Percentiles rank a stretch among this genome's conserved stretches.
These are phyloP conservation scores for Cytospora piceicola DNA, from an alignment of 2,329 filamentous ascomycete species.

Conservation along the genomic window DNA sequence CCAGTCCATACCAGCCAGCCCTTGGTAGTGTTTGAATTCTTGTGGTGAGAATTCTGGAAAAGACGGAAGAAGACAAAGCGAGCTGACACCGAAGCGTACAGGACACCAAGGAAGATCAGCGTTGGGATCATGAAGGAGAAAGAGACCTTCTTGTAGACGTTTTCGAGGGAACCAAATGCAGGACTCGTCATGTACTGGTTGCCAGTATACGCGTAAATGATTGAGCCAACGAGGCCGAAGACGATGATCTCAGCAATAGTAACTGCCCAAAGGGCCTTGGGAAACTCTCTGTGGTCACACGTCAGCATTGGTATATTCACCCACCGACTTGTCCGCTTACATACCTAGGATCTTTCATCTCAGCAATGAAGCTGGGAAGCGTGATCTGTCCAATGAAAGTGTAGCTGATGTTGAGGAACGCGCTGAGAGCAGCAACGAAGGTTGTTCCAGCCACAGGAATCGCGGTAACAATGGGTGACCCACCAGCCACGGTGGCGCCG, in stretches of 20 bases:
- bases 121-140: slow-evolving; percentile 97
- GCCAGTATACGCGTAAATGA: slow-evolving; percentile 86
- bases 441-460: slow-evolving; percentile 72
- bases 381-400: slow-evolving; percentile 97
- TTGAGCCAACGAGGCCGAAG: slow-evolving; percentile 78
- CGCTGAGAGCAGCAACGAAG: slow-evolving; percentile 81
- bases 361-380: slow-evolving; percentile 90
- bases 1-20: slow-evolving; percentile 80
- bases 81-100: slow-evolving; percentile 88
- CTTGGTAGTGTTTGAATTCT: slow-evolving; percentile 76
- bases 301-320: background rate
- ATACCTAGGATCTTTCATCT: slow-evolving; percentile 73
- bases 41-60: slow-evolving; percentile 78
- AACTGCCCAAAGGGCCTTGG: slow-evolving; percentile 88
- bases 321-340: slow-evolving; percentile 22
- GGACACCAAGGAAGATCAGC: slow-evolving; percentile 85
- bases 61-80: slow-evolving; percentile 92
- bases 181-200: slow-evolving; percentile 87
- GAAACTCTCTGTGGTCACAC: slow-evolving; percentile 67
- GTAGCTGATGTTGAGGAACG: slow-evolving; percentile 94
- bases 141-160: slow-evolving; percentile 82
- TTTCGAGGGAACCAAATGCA: slow-evolving; percentile 81
- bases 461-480: slow-evolving; percentile 69
- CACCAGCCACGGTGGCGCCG: slow-evolving; percentile 44
- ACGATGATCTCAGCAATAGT: slow-evolving; percentile 86